Evolutionary conservation across 192 early-diverging fungal species (phyloP).

Genomic region (Mortierella alpina): DNA sequence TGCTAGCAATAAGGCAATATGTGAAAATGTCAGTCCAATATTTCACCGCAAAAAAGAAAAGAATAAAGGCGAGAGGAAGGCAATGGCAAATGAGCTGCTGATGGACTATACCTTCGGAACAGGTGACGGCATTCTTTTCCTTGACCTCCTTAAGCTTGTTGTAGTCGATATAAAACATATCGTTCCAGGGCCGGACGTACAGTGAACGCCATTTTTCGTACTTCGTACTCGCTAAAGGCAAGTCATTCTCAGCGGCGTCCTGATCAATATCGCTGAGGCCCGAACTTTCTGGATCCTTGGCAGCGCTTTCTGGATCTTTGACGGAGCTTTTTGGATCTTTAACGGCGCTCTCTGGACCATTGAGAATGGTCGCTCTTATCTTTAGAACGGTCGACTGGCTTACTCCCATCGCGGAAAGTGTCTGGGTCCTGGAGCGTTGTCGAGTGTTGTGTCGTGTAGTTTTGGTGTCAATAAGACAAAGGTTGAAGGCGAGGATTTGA

Average conservation of each 20-base stretch:
- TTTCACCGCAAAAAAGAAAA: not conserved
- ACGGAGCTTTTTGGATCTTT: not conserved
- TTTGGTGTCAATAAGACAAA: too few relatives aligned
- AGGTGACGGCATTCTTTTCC: not conserved
- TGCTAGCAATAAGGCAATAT: not conserved
- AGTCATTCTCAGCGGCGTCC: not conserved
- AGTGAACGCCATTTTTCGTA: constrained; percentile 3
- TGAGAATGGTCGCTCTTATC: too few relatives aligned
- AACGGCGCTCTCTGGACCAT: constrained; percentile 1
- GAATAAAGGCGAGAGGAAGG: not conserved
- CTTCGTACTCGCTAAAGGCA: constrained; percentile 3
- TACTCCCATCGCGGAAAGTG: too few relatives aligned
- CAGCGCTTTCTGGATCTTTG: constrained; percentile 4
- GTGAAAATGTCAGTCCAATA: constrained; percentile 2
- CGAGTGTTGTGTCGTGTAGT: too few relatives aligned
- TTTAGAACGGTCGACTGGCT: too few relatives aligned
- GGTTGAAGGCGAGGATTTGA: too few relatives aligned
- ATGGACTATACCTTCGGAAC: constrained; percentile 8
- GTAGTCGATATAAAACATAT: constrained; percentile 10
- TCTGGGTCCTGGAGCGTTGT: too few relatives aligned
- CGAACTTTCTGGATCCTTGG: constrained; percentile 3
- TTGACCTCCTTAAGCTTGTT: constrained; percentile 6
- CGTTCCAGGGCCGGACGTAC: constrained; percentile 2
- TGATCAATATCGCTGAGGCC: constrained; percentile 7
- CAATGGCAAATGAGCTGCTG: constrained; percentile 4